Percentiles rank a stretch among this genome's conserved stretches.
These are phyloP conservation scores for Penicillium brasilianum DNA, from an alignment of 2,329 filamentous ascomycete genomes.

Conservation along the genomic window DNA sequence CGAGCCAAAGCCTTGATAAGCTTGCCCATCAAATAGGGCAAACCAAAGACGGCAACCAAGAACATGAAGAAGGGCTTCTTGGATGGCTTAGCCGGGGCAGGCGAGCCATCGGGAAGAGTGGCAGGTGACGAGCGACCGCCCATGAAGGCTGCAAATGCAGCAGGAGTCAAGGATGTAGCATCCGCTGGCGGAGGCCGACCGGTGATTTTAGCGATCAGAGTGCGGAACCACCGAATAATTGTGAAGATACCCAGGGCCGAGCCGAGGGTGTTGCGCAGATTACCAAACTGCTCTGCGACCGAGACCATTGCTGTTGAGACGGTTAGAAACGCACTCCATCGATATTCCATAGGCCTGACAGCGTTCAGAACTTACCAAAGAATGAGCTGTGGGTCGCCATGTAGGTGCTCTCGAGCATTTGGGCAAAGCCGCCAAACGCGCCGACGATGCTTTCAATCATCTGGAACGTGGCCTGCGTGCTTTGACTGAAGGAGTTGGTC, in stretches of 20 bases:
- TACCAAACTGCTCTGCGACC: slow-evolving; percentile 95
- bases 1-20: slow-evolving; percentile 84
- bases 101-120: slow-evolving; percentile 67
- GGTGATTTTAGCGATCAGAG: slow-evolving; percentile 87
- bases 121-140: slow-evolving; percentile 61
- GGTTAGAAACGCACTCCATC: slow-evolving; percentile 23
- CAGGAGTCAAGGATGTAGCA: slow-evolving; percentile 82
- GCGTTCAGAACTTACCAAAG: slow-evolving; percentile 73
- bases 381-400: slow-evolving; percentile 99
- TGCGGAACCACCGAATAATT: slow-evolving; percentile 91
- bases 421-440: slow-evolving; percentile 94
- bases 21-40: slow-evolving; percentile 97
- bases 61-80: slow-evolving; percentile 98
- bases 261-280: slow-evolving; percentile 88
- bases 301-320: slow-evolving; percentile 84
- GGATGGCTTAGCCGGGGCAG: slow-evolving; percentile 73
- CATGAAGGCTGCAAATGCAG: slow-evolving; percentile 88
- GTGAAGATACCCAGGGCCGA: slow-evolving; percentile 96
- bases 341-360: neutral
- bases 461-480: slow-evolving; percentile 95
- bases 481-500: slow-evolving; percentile 93
- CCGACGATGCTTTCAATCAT: slow-evolving; percentile 97
- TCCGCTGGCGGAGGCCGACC: slow-evolving; percentile 89
- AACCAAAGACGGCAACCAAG: slow-evolving; percentile 87
- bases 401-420: slow-evolving; percentile 99